Evolutionary conservation across 176 grass and related monocot species (phyloP).

Genomic region (Cenchrus purpureus): DNA sequence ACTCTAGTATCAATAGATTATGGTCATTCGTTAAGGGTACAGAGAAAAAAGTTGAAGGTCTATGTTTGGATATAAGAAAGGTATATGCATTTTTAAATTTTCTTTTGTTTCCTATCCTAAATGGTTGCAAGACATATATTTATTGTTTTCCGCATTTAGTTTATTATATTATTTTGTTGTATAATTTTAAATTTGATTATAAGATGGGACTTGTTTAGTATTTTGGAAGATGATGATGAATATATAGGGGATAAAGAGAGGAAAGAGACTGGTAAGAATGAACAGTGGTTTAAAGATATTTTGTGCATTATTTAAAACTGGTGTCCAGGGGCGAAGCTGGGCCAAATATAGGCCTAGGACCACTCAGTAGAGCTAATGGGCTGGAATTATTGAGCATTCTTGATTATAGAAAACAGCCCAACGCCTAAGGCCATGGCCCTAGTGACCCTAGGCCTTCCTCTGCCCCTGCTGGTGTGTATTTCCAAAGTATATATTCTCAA

Average conservation of each 20-base stretch:
- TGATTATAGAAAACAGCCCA: too few relatives aligned
- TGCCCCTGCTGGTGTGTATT: too few relatives aligned
- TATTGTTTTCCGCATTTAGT: neutral
- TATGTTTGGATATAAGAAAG: conserved; percentile 46
- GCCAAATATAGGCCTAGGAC: neutral
- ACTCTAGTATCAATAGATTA: conserved; percentile 20
- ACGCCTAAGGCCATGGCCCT: too few relatives aligned
- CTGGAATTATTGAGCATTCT: too few relatives aligned
- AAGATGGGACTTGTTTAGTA: neutral
- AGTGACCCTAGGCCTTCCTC: too few relatives aligned
- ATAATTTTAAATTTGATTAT: conserved; percentile 30
- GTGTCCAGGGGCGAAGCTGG: too few relatives aligned
- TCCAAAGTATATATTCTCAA: too few relatives aligned
- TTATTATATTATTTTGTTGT: conserved; percentile 8
- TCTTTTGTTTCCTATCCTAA: neutral
- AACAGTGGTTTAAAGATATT: neutral
- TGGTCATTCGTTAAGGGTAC: conserved; percentile 45
- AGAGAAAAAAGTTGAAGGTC: conserved; percentile 40
- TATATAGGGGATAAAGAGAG: neutral
- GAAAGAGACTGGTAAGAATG: neutral
- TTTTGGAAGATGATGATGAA: neutral
- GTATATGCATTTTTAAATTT: conserved; percentile 25
- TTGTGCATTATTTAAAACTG: neutral
- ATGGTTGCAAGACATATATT: neutral
- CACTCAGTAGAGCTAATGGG: too few relatives aligned